These are phyloP conservation scores for Cordyceps tenuipes DNA, from an alignment of 2,329 filamentous ascomycete genomes.

Conservation along the genomic window DNA sequence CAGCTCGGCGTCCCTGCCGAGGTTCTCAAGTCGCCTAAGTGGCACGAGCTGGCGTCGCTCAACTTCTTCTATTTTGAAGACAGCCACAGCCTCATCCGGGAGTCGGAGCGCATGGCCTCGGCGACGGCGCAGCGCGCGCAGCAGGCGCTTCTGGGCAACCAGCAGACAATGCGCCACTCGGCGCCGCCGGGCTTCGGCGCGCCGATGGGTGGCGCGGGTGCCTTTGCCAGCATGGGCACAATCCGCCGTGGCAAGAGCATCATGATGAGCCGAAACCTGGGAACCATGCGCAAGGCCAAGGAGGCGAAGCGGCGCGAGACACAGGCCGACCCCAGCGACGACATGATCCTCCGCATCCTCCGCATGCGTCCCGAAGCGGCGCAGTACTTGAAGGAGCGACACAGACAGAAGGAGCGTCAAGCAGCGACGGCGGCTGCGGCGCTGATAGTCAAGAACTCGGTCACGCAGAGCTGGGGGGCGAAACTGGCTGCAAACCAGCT, in stretches of 20 bases:
- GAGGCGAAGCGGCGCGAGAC: conserved; percentile 93
- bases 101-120: conserved; percentile 91
- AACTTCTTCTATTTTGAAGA: conserved; percentile 99
- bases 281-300: conserved; percentile 92
- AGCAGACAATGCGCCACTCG: conserved; percentile 54
- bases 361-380: conserved; percentile 90
- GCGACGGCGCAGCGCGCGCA: conserved; percentile 71
- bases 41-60: conserved; percentile 89
- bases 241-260: conserved; percentile 67
- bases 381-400: conserved; percentile 79
- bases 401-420: conserved; percentile 87
- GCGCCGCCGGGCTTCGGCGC: conserved; percentile 47
- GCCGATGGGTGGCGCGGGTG: conserved; percentile 25
- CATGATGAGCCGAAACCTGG: conserved; percentile 88
- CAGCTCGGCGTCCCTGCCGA: conserved; percentile 83
- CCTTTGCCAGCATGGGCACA: conserved; percentile 59
- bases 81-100: conserved; percentile 83
- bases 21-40: conserved; percentile 93
- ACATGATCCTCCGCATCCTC: conserved; percentile 93
- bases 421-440: conserved; percentile 85
- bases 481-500: conserved; percentile 28
- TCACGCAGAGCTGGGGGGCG: conserved; percentile 47
- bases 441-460: conserved; percentile 88
- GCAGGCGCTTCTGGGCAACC: conserved; percentile 49
- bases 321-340: conserved; percentile 92